phyloP scores from a whole-genome alignment of 2,329 filamentous ascomycete genomes.

The Claviceps cyperi region DNA sequence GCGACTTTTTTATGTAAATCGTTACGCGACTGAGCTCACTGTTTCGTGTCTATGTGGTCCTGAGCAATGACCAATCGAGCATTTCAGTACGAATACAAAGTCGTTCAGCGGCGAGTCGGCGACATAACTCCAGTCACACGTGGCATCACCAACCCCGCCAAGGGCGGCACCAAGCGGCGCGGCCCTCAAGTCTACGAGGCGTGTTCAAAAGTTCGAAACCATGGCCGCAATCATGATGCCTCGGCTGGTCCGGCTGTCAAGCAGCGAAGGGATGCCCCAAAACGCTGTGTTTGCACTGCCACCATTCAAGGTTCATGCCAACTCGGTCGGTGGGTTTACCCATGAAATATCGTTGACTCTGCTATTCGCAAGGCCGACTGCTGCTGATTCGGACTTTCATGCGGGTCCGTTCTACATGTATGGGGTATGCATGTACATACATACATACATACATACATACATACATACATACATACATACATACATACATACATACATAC shows the following conservation, averaged over 20 bases:
- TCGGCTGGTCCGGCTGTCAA: background rate
- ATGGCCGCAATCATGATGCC: background rate
- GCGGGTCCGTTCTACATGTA: no score
- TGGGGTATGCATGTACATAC: no score
- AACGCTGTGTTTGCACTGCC: background rate
- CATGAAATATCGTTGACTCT: background rate
- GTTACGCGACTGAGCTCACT: no score
- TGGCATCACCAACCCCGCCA: background rate
- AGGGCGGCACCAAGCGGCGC: background rate
- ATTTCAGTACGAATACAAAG: no score
- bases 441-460: no score
- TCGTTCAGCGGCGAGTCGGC: no score
- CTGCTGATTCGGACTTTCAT: background rate
- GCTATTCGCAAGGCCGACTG: background rate
- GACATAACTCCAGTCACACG: no score
- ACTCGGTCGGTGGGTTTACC: background rate
- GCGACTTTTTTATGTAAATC: no score
- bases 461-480: no score
- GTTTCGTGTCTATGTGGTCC: no score
- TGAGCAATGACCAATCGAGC: no score
- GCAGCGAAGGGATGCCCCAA: background rate
- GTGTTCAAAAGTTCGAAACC: background rate
- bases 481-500: no score
- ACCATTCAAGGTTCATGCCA: slow-evolving; percentile 1
- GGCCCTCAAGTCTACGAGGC: background rate